Percentiles rank a stretch among this genome's conserved stretches.
Conservation (phyloP, 2,329 filamentous ascomycete species). For the Tetracladium maxilliforme region DNA sequence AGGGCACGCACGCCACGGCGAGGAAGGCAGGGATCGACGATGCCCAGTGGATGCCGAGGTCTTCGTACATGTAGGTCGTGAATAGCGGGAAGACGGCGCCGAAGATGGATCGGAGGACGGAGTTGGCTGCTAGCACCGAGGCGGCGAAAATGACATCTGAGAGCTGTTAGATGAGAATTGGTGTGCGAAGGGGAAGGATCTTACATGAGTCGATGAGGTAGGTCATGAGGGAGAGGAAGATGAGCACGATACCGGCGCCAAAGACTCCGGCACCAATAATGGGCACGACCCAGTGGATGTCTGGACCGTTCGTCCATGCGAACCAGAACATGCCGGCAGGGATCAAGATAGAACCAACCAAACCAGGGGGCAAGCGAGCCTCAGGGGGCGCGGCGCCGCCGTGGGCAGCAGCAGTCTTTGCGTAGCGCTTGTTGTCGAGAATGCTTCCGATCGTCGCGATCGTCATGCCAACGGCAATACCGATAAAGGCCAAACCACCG, state of each 20-base stretch:
- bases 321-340: slow-evolving; percentile 55
- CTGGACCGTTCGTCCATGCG: slow-evolving; percentile 46
- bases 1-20: slow-evolving; percentile 54
- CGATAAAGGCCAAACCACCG: slow-evolving; percentile 51
- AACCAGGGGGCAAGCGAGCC: slow-evolving; percentile 44
- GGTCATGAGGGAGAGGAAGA: slow-evolving; percentile 51
- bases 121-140: slow-evolving; percentile 58
- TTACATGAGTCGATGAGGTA: slow-evolving; percentile 53
- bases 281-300: slow-evolving; percentile 41
- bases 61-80: slow-evolving; percentile 33
- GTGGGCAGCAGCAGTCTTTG: slow-evolving; percentile 21
- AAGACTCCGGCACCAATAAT: slow-evolving; percentile 23
- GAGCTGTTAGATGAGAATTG: too few relatives aligned
- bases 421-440: slow-evolving; percentile 39
- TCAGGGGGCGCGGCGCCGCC: slow-evolving; percentile 49
- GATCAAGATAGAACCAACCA: slow-evolving; percentile 46
- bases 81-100: slow-evolving; percentile 63
- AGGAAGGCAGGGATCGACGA: slow-evolving; percentile 61
- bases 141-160: slow-evolving; percentile 69
- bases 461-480: slow-evolving; percentile 53
- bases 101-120: slow-evolving; percentile 57
- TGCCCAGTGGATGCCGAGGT: slow-evolving; percentile 63
- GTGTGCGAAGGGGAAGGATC: slow-evolving; percentile 16
- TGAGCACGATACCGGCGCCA: slow-evolving; percentile 35
- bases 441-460: slow-evolving; percentile 38